A percentile compares a stretch with the other conserved stretches of the same genome.
These are phyloP conservation scores for Phytophthora multivora DNA, from an alignment of 352 stramenopile species.

Conservation along the genomic window DNA sequence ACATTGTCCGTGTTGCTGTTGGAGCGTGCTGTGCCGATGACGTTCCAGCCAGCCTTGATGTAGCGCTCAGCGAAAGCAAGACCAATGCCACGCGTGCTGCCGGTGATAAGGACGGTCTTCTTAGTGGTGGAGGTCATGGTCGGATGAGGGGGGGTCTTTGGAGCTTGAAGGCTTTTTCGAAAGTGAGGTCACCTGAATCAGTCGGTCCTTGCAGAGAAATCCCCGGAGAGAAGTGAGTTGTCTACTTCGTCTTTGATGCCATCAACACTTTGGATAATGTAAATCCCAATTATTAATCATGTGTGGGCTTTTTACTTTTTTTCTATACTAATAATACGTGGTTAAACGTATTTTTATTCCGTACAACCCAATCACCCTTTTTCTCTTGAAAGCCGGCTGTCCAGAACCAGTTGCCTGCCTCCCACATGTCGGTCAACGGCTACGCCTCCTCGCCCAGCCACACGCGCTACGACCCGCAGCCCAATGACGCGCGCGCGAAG, in stretches of 20 bases:
- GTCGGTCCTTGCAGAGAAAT: no score
- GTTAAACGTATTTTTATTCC: no score
- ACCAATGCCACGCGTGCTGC: constrained; percentile 34
- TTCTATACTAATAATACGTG: no score
- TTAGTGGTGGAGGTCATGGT: constrained; percentile 7
- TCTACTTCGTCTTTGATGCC: no score
- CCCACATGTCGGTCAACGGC: constrained; percentile 6
- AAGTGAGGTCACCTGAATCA: constrained; percentile 3
- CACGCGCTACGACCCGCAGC: constrained; percentile 32
- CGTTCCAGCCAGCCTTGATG: constrained; percentile 14
- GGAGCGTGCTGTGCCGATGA: constrained; percentile 9
- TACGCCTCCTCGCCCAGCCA: constrained; percentile 29
- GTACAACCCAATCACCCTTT: no score
- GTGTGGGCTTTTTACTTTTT: no score
- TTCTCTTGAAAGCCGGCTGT: no score
- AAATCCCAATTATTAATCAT: no score
- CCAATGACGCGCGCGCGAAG: constrained; percentile 48
- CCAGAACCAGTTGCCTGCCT: no score
- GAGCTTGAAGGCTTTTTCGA: not conserved
- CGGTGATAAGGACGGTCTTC: constrained; percentile 17
- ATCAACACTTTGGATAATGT: no score
- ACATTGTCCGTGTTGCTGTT: constrained; percentile 11
- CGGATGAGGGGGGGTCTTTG: not conserved
- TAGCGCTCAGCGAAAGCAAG: constrained; percentile 39
- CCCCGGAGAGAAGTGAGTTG: no score